Conservation (phyloP, 1,284 basidiomycete species). For the Pulveroboletus sp. region DNA sequence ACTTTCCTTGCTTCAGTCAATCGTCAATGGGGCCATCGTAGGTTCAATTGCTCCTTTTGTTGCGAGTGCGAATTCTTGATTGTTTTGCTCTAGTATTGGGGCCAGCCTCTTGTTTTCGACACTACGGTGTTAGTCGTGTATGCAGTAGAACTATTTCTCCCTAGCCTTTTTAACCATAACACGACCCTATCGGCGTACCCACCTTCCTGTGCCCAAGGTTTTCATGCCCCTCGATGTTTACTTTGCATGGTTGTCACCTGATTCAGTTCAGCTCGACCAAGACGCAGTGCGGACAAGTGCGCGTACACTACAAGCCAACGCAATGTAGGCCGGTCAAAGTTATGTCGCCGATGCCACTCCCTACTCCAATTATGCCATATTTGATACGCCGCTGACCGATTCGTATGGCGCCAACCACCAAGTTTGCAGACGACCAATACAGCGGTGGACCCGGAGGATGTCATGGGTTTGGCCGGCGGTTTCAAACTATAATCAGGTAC, state of each 20-base stretch:
- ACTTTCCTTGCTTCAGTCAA: constrained; percentile 3
- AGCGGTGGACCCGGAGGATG: constrained; percentile 46
- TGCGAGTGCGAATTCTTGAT: neutral
- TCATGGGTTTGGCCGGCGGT: constrained; percentile 56
- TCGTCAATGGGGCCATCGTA: constrained; percentile 13
- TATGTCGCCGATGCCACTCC: constrained; percentile 34
- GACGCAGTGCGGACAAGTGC: constrained; percentile 43
- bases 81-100: constrained; percentile 3
- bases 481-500: neutral
- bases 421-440: constrained; percentile 41
- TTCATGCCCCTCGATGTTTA: constrained; percentile 51
- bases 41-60: neutral
- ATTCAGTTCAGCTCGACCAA: constrained; percentile 44
- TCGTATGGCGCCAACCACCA: constrained; percentile 51
- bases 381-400: constrained; percentile 44
- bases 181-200: constrained; percentile 47
- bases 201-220: constrained; percentile 41
- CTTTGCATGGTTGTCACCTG: constrained; percentile 42
- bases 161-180: constrained; percentile 44
- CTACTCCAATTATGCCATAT: constrained; percentile 56
- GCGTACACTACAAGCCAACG: constrained; percentile 30
- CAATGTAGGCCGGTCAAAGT: neutral
- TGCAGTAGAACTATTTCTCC: constrained; percentile 56
- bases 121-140: constrained; percentile 41
- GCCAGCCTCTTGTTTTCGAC: neutral